Base-by-base conservation (phyloP, 2,329 filamentous ascomycete species). In the Colletotrichum agaves region DNA sequence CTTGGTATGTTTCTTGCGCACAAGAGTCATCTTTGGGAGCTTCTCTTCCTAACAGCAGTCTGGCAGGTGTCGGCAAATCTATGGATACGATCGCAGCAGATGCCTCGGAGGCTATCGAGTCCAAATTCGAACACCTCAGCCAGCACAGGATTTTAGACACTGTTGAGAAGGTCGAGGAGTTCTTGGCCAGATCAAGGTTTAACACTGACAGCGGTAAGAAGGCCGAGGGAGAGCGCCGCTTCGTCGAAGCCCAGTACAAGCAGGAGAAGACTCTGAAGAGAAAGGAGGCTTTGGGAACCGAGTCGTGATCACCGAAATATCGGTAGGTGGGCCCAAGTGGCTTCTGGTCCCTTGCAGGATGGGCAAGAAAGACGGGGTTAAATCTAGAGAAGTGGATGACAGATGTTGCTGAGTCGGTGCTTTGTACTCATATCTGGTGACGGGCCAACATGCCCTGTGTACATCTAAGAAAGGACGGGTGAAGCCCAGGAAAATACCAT, bases 101-200 rank as follows among this genome's bases (percentile, higher is more conserved):
- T 63, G 75, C 82, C 53, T 77, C 78, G 65, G 73, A 77, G 13
- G 77, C 80, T n/a, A 73, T 87, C 39, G 81, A 85, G 43, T 74
- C 79, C 5, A 83, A 85, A 73, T 90, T 88, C 85, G 78, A 81
- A 19, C 82, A 88, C 63, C 79, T 90, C 15, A 87, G 84, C 15
- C 83, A 87, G 71, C 81, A 81, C 70, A 84, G 83, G 74, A 79
- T 80, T 17, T 73, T 83, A 13, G 82, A 83, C 39, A 85, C 83
- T 6, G 79, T 85, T 6, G 82, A 87, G 69, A 85, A 87, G 75
- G 82, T 89, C 21, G 83, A 88, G 73, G 85, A 90, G 74, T 75
- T 88, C 39, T 79, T 91, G 61, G 84, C 82, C 61, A 82, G 78
- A 64, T 82, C 87, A 73, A 83, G 83, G 63, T 84, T 84, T 72